Conservation (phyloP, 768 basidiomycete species). For the Kwoniella shandongensis region DNA sequence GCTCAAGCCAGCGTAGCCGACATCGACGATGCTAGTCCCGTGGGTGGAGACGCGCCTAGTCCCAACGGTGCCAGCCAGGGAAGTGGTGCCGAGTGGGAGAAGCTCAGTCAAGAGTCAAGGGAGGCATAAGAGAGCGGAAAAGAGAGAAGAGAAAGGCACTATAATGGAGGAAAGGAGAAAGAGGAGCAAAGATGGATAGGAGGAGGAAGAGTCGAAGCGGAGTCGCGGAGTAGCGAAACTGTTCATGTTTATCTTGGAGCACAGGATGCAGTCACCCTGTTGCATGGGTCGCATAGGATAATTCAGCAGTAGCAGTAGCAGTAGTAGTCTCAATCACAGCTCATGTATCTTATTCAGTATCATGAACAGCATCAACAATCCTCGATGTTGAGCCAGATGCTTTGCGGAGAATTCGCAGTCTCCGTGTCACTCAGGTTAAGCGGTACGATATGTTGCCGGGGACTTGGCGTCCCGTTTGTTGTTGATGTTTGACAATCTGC, state of each 20-base stretch:
- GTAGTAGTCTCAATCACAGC: conserved; percentile 9
- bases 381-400: no score
- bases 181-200: no score
- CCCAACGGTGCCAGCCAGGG: conserved; percentile 22
- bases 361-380: no score
- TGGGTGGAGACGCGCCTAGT: conserved; percentile 20
- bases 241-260: no score
- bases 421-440: neutral
- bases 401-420: no score
- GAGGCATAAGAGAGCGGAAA: neutral
- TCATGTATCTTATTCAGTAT: conserved; percentile 20
- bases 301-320: neutral
- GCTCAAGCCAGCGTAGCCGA: conserved; percentile 34
- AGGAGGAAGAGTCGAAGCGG: no score
- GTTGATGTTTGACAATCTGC: neutral
- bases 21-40: conserved; percentile 38
- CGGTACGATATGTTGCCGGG: neutral
- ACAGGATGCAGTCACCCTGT: no score
- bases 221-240: no score
- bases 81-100: conserved; percentile 39
- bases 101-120: conserved; percentile 29
- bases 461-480: neutral
- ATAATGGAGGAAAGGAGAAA: neutral
- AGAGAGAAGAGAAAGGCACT: neutral
- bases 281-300: no score